Evolutionary conservation across 345 rosid genomes (phyloP).

Genomic region (Cardamine chenopodiifolia): DNA sequence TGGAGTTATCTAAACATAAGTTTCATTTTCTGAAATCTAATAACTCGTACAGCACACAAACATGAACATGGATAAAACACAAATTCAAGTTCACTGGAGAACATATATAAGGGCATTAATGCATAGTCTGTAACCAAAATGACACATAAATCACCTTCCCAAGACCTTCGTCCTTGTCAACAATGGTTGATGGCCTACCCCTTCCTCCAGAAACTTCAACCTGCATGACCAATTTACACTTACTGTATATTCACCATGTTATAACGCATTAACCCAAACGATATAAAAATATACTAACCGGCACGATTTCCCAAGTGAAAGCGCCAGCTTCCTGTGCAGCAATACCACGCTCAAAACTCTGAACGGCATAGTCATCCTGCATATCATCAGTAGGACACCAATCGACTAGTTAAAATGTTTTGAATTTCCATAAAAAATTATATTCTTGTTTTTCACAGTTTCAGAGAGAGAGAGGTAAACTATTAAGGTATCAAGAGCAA

Average conservation of each 20-base stretch:
- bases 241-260: conserved; percentile 15
- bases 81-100: conserved; percentile 1
- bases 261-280: not conserved
- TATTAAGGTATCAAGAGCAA: not conserved
- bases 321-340: conserved; percentile 87
- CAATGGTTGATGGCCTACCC: conserved; percentile 77
- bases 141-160: conserved; percentile 66
- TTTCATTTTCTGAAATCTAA: not conserved
- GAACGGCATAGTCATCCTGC: conserved; percentile 86
- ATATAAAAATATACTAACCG: conserved; percentile 53
- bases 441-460: conserved; percentile 2
- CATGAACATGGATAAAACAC: conserved; percentile 1
- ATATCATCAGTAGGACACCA: conserved; percentile 18
- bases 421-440: conserved; percentile 12
- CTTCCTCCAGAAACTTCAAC: conserved; percentile 96
- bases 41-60: not conserved
- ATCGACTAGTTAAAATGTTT: conserved; percentile 1
- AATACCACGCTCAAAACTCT: conserved; percentile 97
- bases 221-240: conserved; percentile 42
- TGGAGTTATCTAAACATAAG: not conserved
- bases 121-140: conserved; percentile 4
- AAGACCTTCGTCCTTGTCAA: conserved; percentile 93
- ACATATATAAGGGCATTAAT: not conserved
- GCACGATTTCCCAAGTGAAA: conserved; percentile 91
- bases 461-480: not conserved